These are phyloP conservation scores for Gnomoniopsis sp. DNA, from an alignment of 2,329 filamentous ascomycete genomes.

Conservation along the genomic window DNA sequence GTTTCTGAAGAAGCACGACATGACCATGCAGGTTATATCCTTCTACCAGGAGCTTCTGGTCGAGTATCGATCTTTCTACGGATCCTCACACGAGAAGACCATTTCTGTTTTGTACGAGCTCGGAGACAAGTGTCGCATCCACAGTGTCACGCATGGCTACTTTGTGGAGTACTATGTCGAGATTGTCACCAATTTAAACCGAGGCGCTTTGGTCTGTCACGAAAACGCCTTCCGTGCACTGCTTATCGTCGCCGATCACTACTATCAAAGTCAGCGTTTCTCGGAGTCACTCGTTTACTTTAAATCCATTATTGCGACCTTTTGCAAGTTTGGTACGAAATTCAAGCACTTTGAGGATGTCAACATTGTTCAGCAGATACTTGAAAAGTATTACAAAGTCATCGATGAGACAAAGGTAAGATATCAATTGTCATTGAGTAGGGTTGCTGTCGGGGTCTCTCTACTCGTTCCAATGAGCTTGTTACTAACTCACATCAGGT, in stretches of 20 bases:
- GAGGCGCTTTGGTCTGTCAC: neutral
- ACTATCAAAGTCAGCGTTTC: neutral
- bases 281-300: neutral
- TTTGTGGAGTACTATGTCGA: conserved; percentile 1
- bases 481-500: too few relatives aligned
- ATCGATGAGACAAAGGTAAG: conserved; percentile 1
- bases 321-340: neutral
- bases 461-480: too few relatives aligned
- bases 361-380: neutral
- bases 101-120: neutral
- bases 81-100: neutral
- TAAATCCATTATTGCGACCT: neutral
- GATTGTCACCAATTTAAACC: conserved; percentile 1
- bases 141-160: neutral
- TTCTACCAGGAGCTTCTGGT: neutral
- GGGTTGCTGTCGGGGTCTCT: too few relatives aligned
- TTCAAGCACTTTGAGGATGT: neutral
- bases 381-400: neutral
- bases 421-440: too few relatives aligned
- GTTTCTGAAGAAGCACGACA: neutral
- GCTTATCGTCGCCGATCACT: neutral
- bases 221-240: neutral
- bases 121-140: neutral
- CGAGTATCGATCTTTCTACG: conserved; percentile 2
- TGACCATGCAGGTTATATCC: neutral